phyloP scores from a whole-genome alignment of 768 basidiomycete species.

The Hemileccinum impolitum region DNA sequence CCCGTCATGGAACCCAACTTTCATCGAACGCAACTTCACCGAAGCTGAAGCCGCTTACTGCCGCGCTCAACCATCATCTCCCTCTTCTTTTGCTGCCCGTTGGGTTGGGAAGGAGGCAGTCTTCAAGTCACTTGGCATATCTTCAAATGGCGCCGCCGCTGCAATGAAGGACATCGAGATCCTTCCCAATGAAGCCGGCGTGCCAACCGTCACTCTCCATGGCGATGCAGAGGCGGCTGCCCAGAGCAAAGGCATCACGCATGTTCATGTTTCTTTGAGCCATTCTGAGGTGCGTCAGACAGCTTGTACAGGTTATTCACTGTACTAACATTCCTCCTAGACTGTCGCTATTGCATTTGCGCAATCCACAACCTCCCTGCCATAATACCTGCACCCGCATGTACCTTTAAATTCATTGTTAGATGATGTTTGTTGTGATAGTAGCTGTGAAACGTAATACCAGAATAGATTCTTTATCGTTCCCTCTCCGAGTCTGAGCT shows the following conservation, averaged over 20 bases:
- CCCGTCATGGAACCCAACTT: constrained; percentile 83
- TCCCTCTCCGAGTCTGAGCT: neutral
- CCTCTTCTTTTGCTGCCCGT: constrained; percentile 91
- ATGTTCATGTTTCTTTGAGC: constrained; percentile 80
- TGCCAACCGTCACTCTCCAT: constrained; percentile 70
- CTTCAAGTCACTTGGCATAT: constrained; percentile 91
- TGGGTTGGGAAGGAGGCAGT: constrained; percentile 98
- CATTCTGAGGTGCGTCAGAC: constrained; percentile 80
- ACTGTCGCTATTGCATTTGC: constrained; percentile 87
- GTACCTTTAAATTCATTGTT: constrained; percentile 1
- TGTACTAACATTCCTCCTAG: constrained; percentile 36
- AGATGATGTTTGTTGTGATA: neutral
- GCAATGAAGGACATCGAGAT: constrained; percentile 99
- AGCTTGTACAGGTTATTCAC: constrained; percentile 1
- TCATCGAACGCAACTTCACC: constrained; percentile 92
- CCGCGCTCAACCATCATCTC: constrained; percentile 75
- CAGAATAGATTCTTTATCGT: constrained; percentile 12
- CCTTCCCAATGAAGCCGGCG: constrained; percentile 73
- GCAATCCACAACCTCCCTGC: constrained; percentile 48
- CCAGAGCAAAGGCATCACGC: constrained; percentile 63
- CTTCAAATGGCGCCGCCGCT: constrained; percentile 89
- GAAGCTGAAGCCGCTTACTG: constrained; percentile 86
- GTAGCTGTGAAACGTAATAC: constrained; percentile 3
- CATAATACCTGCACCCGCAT: constrained; percentile 4
- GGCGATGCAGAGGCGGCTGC: constrained; percentile 80